phyloP scores from a whole-genome alignment of 2,329 filamentous ascomycete genomes.

The Calonectria ilicicola region DNA sequence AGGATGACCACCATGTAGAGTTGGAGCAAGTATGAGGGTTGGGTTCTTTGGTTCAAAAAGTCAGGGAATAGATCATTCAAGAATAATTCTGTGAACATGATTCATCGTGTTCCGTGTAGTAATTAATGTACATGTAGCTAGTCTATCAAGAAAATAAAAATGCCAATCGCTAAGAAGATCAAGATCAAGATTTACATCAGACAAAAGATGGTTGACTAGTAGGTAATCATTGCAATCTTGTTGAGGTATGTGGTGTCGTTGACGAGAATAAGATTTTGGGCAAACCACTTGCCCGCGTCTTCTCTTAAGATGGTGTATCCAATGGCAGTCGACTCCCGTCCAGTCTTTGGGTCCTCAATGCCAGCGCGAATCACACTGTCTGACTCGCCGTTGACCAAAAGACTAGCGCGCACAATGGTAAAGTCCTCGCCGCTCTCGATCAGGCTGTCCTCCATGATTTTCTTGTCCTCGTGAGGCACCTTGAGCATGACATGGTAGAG shows the following conservation, averaged over 20 bases:
- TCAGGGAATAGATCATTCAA: no score
- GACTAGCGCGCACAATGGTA: constrained; percentile 52
- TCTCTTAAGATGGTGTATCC: constrained; percentile 62
- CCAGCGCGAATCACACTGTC: constrained; percentile 50
- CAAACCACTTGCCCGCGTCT: constrained; percentile 62
- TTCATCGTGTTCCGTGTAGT: not conserved
- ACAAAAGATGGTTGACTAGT: constrained; percentile 30
- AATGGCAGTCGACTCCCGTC: constrained; percentile 49
- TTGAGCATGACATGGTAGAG: constrained; percentile 57
- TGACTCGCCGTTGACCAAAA: constrained; percentile 48
- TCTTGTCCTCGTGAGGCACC: constrained; percentile 61
- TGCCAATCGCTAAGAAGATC: no score
- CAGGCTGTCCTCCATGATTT: constrained; percentile 55
- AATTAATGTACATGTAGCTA: not conserved
- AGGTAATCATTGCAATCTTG: constrained; percentile 54
- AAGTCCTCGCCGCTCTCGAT: constrained; percentile 46
- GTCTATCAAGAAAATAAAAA: not conserved
- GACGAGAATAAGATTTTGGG: constrained; percentile 50
- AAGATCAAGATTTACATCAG: no score
- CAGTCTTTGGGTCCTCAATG: constrained; percentile 51
- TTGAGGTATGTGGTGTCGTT: constrained; percentile 42
- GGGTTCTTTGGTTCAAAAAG: no score
- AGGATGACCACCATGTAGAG: no score
- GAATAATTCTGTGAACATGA: not conserved
- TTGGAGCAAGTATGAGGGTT: no score